Evolutionary conservation across 2,329 filamentous ascomycete species (phyloP).

Genomic region (Drechslerella stenobrocha): DNA sequence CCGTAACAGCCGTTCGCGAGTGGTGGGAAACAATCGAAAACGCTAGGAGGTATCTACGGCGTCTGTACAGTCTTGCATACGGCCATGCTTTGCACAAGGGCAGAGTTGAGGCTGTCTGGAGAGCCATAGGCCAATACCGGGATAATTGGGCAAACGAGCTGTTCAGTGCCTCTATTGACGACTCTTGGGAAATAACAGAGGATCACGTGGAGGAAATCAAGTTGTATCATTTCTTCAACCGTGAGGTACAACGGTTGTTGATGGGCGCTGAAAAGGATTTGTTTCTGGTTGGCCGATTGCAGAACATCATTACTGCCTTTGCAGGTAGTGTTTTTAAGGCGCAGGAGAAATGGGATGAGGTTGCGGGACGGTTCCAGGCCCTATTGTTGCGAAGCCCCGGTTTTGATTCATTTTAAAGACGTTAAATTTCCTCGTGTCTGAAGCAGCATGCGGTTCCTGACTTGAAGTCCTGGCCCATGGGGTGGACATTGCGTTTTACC

Average conservation of each 20-base stretch:
- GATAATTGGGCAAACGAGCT: constrained; percentile 31
- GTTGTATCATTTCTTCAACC: constrained; percentile 23
- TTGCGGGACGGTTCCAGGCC: constrained; percentile 1
- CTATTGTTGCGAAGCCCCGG: neutral
- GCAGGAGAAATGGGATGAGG: constrained; percentile 8
- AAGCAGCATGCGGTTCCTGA: neutral
- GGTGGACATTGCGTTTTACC: neutral
- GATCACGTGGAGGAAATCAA: constrained; percentile 23
- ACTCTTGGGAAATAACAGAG: constrained; percentile 19
- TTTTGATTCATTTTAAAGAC: neutral
- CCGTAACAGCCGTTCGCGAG: neutral
- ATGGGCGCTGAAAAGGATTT: constrained; percentile 26
- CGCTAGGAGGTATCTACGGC: constrained; percentile 4
- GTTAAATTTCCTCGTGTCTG: neutral
- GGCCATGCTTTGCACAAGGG: constrained; percentile 20
- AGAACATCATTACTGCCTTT: constrained; percentile 22
- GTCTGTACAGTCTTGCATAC: constrained; percentile 17
- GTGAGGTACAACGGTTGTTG: constrained; percentile 21
- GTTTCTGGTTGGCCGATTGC: constrained; percentile 15
- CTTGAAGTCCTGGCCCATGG: neutral
- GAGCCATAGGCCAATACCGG: constrained; percentile 8
- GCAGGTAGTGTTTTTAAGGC: constrained; percentile 21
- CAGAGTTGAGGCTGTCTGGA: constrained; percentile 26
- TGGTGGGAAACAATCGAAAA: constrained; percentile 11
- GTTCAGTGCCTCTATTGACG: constrained; percentile 9